These are phyloP conservation scores for Populus euphratica DNA, from an alignment of 345 rosid species.

Conservation along the genomic window DNA sequence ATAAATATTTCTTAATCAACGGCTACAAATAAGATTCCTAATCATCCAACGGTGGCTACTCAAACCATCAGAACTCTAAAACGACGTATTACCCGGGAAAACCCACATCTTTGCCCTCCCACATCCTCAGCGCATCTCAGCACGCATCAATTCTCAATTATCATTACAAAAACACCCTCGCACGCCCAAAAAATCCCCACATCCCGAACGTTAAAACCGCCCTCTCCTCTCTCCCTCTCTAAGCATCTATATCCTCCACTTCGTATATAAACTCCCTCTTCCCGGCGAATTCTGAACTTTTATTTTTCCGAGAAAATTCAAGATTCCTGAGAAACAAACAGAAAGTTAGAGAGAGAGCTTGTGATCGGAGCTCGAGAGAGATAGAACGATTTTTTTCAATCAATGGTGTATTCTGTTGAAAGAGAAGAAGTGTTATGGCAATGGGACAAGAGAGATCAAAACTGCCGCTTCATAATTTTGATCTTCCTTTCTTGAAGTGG, in stretches of 20 bases:
- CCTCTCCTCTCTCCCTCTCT: not conserved
- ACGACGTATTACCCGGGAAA: slow-evolving; percentile 29
- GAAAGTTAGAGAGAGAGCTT: not conserved
- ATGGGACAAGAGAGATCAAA: slow-evolving; percentile 25
- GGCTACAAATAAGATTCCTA: not conserved
- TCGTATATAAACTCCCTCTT: slow-evolving; percentile 11
- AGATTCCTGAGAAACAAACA: slow-evolving; percentile 5
- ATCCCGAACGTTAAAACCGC: slow-evolving; percentile 24
- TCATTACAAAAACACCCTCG: slow-evolving; percentile 7
- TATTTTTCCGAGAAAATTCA: slow-evolving; percentile 3
- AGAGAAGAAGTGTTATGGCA: slow-evolving; percentile 8
- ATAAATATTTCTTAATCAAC: not conserved
- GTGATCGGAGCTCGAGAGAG: slow-evolving; percentile 11
- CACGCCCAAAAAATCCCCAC: not conserved
- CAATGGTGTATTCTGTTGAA: slow-evolving; percentile 23
- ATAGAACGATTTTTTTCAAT: not conserved
- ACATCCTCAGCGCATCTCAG: slow-evolving; percentile 9
- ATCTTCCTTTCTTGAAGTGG: slow-evolving; percentile 28
- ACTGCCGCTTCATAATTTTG: slow-evolving; percentile 31
- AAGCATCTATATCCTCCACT: not conserved
- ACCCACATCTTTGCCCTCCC: not conserved
- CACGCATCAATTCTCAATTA: not conserved
- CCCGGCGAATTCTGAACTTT: slow-evolving; percentile 24
- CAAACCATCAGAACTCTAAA: slow-evolving; percentile 6
- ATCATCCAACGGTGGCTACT: slow-evolving; percentile 21